A percentile compares a stretch with the other conserved stretches of the same genome.
Evolutionary conservation across 179 eudicot species (phyloP).

Genomic region (Carnegiea gigantea): DNA sequence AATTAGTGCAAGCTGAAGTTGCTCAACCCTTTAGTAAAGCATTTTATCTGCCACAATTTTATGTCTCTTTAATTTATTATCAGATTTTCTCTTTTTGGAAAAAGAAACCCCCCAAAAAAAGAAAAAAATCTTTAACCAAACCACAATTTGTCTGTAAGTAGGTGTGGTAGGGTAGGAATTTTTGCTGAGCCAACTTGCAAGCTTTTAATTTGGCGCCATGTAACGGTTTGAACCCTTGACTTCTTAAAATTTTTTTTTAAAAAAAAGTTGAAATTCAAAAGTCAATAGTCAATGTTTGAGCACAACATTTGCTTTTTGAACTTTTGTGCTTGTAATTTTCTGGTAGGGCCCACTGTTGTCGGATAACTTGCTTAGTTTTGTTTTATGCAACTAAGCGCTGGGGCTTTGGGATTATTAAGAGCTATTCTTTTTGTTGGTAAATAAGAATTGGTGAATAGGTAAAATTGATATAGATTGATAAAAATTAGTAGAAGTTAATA

Average conservation of each 20-base stretch:
- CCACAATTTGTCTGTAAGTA: not conserved
- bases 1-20: not conserved
- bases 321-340: not conserved
- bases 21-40: conserved; percentile 22
- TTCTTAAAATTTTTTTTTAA: too few relatives aligned
- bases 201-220: not conserved
- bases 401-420: not conserved
- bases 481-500: too few relatives aligned
- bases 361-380: not conserved
- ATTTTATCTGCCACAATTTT: conserved; percentile 26
- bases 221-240: conserved; percentile 4
- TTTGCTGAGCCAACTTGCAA: not conserved
- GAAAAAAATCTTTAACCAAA: not conserved
- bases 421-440: too few relatives aligned
- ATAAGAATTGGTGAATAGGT: too few relatives aligned
- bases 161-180: conserved; percentile 8
- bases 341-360: not conserved
- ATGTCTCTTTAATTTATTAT: not conserved
- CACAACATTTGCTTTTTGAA: not conserved
- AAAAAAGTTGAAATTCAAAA: not conserved
- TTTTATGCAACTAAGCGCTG: not conserved
- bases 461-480: too few relatives aligned
- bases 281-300: conserved; percentile 13
- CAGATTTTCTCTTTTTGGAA: not conserved
- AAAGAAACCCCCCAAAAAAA: not conserved